A percentile compares a stretch with the other conserved stretches of the same genome.
Conservation (phyloP, 1,139 yeast species). For the Hyphopichia burtonii region DNA sequence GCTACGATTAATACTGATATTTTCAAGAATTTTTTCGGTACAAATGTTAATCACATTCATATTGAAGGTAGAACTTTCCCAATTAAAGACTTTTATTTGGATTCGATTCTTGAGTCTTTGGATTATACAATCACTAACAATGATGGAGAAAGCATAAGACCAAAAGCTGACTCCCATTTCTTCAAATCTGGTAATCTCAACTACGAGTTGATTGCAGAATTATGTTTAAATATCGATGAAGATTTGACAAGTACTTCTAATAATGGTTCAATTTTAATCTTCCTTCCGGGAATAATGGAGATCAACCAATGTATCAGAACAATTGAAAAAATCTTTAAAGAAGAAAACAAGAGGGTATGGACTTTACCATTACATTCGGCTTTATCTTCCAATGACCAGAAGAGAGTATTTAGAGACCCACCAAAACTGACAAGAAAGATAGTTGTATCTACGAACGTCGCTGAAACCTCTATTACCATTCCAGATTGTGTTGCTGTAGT, state of each 20-base stretch:
- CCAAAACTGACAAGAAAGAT: constrained; percentile 64
- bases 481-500: constrained; percentile 93
- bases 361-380: constrained; percentile 90
- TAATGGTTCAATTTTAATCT: constrained; percentile 76
- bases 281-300: constrained; percentile 90
- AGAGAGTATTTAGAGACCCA: constrained; percentile 59
- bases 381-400: constrained; percentile 77
- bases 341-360: constrained; percentile 18
- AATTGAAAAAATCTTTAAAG: constrained; percentile 19
- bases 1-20: constrained; percentile 84
- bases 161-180: constrained; percentile 62
- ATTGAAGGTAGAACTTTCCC: constrained; percentile 95
- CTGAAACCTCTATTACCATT: constrained; percentile 87
- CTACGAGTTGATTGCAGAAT: constrained; percentile 62
- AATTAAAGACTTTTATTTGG: constrained; percentile 71
- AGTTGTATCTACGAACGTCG: constrained; percentile 86
- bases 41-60: constrained; percentile 57
- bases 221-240: constrained; percentile 54
- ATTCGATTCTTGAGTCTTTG: constrained; percentile 54
- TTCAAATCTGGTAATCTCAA: constrained; percentile 68
- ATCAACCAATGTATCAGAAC: constrained; percentile 51
- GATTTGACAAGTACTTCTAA: constrained; percentile 39
- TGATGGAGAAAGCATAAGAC: constrained; percentile 46
- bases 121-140: constrained; percentile 51
- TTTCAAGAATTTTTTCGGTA: constrained; percentile 61